Percentiles rank a stretch among this genome's conserved stretches.
phyloP scores from a whole-genome alignment of 2,329 filamentous ascomycete species.

The Monilinia fructicola region DNA sequence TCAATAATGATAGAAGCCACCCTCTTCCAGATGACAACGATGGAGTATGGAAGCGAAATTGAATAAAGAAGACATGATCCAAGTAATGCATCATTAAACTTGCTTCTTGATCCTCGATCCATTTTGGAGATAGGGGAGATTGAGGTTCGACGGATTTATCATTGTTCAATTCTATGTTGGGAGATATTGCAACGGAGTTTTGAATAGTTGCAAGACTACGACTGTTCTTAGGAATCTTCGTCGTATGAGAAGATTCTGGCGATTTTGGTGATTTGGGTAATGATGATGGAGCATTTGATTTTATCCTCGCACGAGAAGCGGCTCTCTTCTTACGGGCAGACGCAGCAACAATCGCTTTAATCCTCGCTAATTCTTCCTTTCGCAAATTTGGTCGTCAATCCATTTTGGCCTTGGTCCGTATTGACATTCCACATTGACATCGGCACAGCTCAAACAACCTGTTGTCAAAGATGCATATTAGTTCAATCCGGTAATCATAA shows the following conservation, averaged over 20 bases:
- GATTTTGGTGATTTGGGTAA: background rate
- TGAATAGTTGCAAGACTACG: background rate
- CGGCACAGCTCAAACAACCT: slow-evolving; percentile 51
- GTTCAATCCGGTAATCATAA: background rate
- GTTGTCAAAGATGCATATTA: background rate
- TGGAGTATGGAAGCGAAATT: slow-evolving; percentile 62
- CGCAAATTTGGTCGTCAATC: slow-evolving; percentile 23
- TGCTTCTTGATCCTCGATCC: slow-evolving; percentile 26
- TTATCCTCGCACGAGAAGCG: slow-evolving; percentile 15
- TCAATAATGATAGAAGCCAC: slow-evolving; percentile 60
- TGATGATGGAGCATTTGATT: background rate
- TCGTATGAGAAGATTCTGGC: no score
- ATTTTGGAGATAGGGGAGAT: slow-evolving; percentile 18
- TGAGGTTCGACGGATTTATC: background rate
- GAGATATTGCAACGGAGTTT: background rate
- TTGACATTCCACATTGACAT: slow-evolving; percentile 57
- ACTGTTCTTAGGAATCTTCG: background rate
- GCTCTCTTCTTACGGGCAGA: slow-evolving; percentile 20
- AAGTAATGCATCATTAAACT: slow-evolving; percentile 57
- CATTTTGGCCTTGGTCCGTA: slow-evolving; percentile 43
- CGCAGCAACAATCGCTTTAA: slow-evolving; percentile 21
- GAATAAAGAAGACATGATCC: slow-evolving; percentile 60
- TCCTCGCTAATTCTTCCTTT: slow-evolving; percentile 8
- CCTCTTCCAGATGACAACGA: slow-evolving; percentile 55
- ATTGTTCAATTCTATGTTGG: background rate